Evolutionary conservation across 345 rosid genomes (phyloP).

Genomic region (Boechera divaricarpa): DNA sequence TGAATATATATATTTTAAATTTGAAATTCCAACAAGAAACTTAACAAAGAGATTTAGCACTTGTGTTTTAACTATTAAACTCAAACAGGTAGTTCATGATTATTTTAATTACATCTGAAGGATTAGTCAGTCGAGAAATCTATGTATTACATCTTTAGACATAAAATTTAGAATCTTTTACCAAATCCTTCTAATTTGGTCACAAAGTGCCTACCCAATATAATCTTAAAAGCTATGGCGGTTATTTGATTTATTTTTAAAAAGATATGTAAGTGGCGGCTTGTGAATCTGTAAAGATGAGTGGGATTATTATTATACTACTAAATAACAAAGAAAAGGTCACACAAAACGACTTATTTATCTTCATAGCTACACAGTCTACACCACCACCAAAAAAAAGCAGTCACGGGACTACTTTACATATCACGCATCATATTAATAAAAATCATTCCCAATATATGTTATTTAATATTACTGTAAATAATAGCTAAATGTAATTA

Average conservation of each 20-base stretch:
- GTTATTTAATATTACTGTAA: not conserved
- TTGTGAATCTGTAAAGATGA: constrained; percentile 26
- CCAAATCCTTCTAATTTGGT: not conserved
- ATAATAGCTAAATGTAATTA: not conserved
- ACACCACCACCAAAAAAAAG: constrained; percentile 23
- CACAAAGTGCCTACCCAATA: not conserved
- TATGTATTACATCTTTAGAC: no score
- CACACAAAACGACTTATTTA: constrained; percentile 20
- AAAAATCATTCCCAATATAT: not conserved
- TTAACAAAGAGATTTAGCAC: not conserved
- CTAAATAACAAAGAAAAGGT: constrained; percentile 32
- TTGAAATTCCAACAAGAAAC: not conserved
- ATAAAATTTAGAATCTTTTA: no score
- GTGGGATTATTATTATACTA: constrained; percentile 6
- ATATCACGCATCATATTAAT: not conserved
- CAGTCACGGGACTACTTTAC: constrained; percentile 29
- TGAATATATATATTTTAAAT: no score
- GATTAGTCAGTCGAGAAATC: no score
- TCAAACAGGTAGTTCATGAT: no score
- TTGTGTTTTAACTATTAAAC: not conserved
- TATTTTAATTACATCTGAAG: no score
- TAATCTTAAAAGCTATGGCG: not conserved
- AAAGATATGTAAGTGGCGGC: constrained; percentile 38
- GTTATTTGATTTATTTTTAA: not conserved
- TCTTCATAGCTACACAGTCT: not conserved